phyloP scores from a whole-genome alignment of 176 grass and related monocot species.

The Olyra latifolia region DNA sequence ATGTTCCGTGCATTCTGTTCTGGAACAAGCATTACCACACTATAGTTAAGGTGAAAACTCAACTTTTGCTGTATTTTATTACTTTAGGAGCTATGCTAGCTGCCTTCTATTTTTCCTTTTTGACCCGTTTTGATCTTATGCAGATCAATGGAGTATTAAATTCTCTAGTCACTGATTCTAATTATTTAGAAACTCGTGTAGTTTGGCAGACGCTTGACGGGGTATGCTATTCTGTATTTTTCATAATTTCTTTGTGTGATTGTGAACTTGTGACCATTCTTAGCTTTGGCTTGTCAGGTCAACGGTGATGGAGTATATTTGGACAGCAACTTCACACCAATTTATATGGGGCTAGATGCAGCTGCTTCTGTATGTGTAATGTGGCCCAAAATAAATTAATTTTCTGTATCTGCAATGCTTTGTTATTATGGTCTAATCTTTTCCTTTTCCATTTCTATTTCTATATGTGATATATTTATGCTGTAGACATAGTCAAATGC shows the following conservation, averaged over 20 bases:
- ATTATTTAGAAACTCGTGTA: neutral
- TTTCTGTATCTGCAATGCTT: neutral
- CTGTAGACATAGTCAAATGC: neutral
- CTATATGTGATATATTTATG: neutral
- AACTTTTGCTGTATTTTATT: neutral
- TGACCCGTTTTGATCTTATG: neutral
- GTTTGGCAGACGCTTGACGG: neutral
- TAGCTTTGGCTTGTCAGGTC: neutral
- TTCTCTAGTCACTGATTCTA: neutral
- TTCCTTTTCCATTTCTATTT: neutral
- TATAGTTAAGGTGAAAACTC: neutral
- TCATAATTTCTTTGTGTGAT: neutral
- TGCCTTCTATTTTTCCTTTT: neutral
- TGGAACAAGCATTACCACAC: neutral
- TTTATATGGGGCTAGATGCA: neutral
- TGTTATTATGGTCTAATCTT: neutral
- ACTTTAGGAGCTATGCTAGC: neutral
- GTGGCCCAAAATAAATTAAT: neutral
- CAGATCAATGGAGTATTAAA: neutral
- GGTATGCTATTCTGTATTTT: conserved; percentile 6
- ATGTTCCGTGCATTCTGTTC: neutral
- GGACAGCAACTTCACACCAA: neutral
- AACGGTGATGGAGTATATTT: neutral
- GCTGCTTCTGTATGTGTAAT: neutral
- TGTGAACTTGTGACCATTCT: neutral